Evolutionary conservation across 441 rosid genomes (phyloP), one percentile per base, ranked within the genome.

Genomic region (Populus trichocarpa): DNA sequence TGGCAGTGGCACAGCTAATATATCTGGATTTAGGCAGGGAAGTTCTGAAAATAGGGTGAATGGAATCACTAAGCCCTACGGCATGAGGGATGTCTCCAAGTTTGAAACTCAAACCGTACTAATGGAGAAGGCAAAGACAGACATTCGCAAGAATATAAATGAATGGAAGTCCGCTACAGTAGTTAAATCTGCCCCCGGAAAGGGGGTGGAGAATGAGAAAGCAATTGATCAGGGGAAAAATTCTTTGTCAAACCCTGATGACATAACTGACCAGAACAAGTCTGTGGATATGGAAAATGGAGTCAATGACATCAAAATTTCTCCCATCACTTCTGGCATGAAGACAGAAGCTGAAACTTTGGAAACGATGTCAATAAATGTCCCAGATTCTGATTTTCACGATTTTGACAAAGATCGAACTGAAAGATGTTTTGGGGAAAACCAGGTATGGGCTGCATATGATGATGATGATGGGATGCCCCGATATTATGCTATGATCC

Each of bases 391-490:
- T 53, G 61, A 53, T 53, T 53, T 53, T 53, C 61, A 93, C 80
- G 87, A 88, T 81, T 91, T 93, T 42, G 95, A 90, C 79, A 77
- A 86, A 81, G 91, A 86, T 79, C 83, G 93, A 72, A 76, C 88
- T 72, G 98, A 91, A 73, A 83, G 26, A 67, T 86, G 91, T 38
- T 93, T 93, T 83, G 80, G 67, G 66, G 92, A 79, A 6, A 87
- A 92, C 71, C 85, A 92, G 83, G 86, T 93, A 46, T 93, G 94
- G 97, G 96, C 96, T 73, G 97, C 89, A 12, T 91, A 93, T 75
- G 97, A 93, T 35, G 83, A 83, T 79, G 91, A 88, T 22, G 94
- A 91, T 78, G 94, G 94, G 61, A 90, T 93, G 96, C 97, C 97
- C 68, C 87, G 96, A 64, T 91, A 81, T 75, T 91, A 91, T 77